A percentile compares a stretch with the other conserved stretches of the same genome.
Evolutionary conservation across 345 rosid genomes (phyloP).

Genomic region (Hibiscus mutabilis): DNA sequence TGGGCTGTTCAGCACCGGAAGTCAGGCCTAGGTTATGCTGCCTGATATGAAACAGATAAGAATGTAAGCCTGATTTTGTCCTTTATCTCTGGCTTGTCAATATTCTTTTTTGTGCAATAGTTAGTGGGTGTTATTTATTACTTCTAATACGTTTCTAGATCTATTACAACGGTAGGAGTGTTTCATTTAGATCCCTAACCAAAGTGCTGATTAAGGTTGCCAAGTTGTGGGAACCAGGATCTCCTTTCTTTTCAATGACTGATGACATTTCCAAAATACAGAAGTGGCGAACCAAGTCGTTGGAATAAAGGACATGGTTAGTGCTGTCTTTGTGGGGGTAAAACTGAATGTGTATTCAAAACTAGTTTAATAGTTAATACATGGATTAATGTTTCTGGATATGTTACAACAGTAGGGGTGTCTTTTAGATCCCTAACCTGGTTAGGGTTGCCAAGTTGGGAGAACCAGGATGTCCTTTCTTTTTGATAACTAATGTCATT

Average conservation of each 20-base stretch:
- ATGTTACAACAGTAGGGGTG: not conserved
- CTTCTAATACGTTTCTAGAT: not conserved
- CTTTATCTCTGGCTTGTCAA: not conserved
- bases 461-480: not conserved
- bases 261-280: not conserved
- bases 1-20: slow-evolving; percentile 96
- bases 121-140: not conserved
- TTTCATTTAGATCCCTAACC: not conserved
- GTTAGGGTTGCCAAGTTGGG: not conserved
- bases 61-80: slow-evolving; percentile 13
- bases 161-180: not conserved
- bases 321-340: not conserved
- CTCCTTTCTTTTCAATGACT: slow-evolving; percentile 4
- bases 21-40: slow-evolving; percentile 96
- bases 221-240: not conserved
- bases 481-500: not conserved
- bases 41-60: slow-evolving; percentile 81
- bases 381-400: not conserved
- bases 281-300: not conserved
- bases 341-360: not conserved
- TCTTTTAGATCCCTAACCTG: not conserved
- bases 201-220: not conserved
- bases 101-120: not conserved
- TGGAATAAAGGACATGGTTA: not conserved
- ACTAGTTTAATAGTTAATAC: not conserved